phyloP scores from a whole-genome alignment of 306 rosid species.

The Morella rubra region DNA sequence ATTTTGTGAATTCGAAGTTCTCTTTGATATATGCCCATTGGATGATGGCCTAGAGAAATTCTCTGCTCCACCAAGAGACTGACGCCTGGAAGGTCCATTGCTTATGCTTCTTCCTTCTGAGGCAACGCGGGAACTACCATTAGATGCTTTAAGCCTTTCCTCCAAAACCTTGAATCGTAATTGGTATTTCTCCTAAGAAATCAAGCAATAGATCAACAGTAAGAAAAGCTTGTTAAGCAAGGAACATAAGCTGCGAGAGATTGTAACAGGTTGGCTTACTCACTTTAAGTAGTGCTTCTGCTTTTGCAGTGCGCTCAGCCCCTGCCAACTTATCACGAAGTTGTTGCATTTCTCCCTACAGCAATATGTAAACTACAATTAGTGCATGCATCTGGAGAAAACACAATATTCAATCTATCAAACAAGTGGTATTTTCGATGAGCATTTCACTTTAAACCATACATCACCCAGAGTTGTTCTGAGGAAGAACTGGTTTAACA shows the following conservation, averaged over 20 bases:
- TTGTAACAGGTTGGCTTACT: constrained; percentile 11
- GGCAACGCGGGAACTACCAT: constrained; percentile 43
- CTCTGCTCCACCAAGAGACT: constrained; percentile 81
- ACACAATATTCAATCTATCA: not conserved
- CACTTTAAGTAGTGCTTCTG: constrained; percentile 81
- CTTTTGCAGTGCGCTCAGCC: constrained; percentile 81
- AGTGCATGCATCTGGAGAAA: not conserved
- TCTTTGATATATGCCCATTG: constrained; percentile 60
- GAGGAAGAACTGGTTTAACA: not conserved
- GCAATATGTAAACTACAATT: constrained; percentile 13
- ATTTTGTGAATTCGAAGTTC: constrained; percentile 43
- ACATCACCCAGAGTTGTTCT: not conserved
- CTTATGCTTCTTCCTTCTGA: constrained; percentile 57
- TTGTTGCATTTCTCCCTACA: constrained; percentile 91
- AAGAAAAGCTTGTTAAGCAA: constrained; percentile 6
- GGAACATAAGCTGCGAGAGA: constrained; percentile 20
- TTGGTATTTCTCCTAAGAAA: constrained; percentile 70
- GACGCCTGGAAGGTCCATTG: constrained; percentile 74
- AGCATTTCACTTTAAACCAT: not conserved
- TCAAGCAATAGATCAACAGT: constrained; percentile 14
- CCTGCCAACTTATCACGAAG: constrained; percentile 75
- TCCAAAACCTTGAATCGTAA: constrained; percentile 81
- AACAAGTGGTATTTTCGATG: not conserved
- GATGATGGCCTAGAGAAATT: constrained; percentile 46
- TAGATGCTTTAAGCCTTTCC: constrained; percentile 59